Evolutionary conservation across 768 basidiomycete genomes (phyloP), one percentile per base, ranked within the genome.

Genomic region (Suillus subalutaceus): DNA sequence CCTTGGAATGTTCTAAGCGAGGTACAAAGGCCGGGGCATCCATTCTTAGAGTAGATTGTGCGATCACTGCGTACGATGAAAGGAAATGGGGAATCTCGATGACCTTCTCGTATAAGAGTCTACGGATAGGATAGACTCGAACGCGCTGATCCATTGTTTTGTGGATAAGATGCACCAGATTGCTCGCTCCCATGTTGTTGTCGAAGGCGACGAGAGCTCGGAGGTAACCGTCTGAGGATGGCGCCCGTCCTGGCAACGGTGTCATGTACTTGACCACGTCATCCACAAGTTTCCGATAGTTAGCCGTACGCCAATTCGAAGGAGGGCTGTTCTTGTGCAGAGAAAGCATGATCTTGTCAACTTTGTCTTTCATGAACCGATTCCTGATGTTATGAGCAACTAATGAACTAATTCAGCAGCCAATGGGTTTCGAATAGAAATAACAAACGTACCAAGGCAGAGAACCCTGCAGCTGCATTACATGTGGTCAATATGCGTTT

Each of bases 381-480:
- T 65, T 52, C 10, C 41, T 46, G 16, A 74, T 63, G 53, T 84
- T 83, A 66, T 79, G 76, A 3, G 72, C 81, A 61, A 80, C 79
- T 80, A 30, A 52, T 9, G 38, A 32, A 52, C 0, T 13, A 18
- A 26, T 40, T 57, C 46, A 30, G 32, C 48, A 26, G 30, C 26
- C 12, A 48, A 62, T 23, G 6, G 1, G 30, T 37, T 46, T 52
- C 15, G 20, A 30, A 61, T 26, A 2, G 16, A 9, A 26, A 26
- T 26, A 26, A 8, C 2, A 48, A 6, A 80, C 84, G 56, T 72
- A 88, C 88, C 66, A 40, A 88, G 71, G 64, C 82, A 83, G 8
- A 88, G 68, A 9, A 79, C 77, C 66, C 80, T 77, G 68, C 84
- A 87, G 23, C 87, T 88, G 53, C 43, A n/a, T 41, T 62, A 55